These are phyloP conservation scores for Skeletonema marinoi DNA, from an alignment of 108 stramenopile genomes.

Conservation along the genomic window DNA sequence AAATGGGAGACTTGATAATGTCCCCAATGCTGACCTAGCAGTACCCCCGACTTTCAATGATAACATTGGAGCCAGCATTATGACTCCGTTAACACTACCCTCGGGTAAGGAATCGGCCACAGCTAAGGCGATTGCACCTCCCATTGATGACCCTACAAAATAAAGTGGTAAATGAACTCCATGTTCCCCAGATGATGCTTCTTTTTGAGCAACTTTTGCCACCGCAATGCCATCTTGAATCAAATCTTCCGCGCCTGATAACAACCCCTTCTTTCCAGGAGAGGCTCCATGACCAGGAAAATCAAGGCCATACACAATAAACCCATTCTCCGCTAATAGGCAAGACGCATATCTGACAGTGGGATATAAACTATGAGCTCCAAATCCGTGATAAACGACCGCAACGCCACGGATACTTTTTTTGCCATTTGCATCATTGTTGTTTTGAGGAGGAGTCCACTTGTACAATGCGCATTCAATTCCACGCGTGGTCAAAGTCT, in stretches of 20 bases:
- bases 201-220: slow-evolving; percentile 47
- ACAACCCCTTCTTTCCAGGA: slow-evolving; percentile 60
- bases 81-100: slow-evolving; percentile 47
- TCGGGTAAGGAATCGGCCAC: slow-evolving; percentile 52
- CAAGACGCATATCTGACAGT: slow-evolving; percentile 81
- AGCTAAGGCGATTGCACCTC: slow-evolving; percentile 76
- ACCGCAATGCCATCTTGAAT: slow-evolving; percentile 61
- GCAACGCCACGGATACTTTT: slow-evolving; percentile 52
- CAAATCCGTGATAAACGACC: slow-evolving; percentile 81
- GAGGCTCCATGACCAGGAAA: slow-evolving; percentile 82
- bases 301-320: slow-evolving; percentile 66
- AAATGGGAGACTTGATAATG: slow-evolving; percentile 32
- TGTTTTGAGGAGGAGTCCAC: slow-evolving; percentile 41
- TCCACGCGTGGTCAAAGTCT: slow-evolving; percentile 40
- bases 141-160: slow-evolving; percentile 81
- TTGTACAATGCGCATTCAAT: slow-evolving; percentile 56
- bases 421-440: not conserved
- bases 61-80: slow-evolving; percentile 85
- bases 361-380: slow-evolving; percentile 77
- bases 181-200: slow-evolving; percentile 12
- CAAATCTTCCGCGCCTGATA: slow-evolving; percentile 59
- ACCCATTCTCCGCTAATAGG: slow-evolving; percentile 58
- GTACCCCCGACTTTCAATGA: slow-evolving; percentile 56
- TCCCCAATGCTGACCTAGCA: slow-evolving; percentile 38
- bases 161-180: slow-evolving; percentile 42